These are phyloP conservation scores for Russula virescens DNA, from an alignment of 768 basidiomycete species.

Conservation along the genomic window DNA sequence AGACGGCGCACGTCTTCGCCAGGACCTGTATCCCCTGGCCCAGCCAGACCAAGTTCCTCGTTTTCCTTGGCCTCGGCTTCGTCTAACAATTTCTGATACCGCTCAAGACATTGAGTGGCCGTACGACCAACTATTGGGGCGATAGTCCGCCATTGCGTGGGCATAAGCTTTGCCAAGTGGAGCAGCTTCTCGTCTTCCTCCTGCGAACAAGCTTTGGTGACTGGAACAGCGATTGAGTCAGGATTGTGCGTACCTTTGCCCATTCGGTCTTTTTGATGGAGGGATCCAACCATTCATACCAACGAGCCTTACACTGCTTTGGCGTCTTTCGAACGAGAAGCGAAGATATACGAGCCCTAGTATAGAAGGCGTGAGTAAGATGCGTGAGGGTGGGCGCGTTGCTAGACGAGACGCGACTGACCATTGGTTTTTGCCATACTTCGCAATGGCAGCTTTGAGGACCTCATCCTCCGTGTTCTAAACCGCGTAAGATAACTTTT, in stretches of 20 bases:
- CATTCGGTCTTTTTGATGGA: conserved; percentile 99
- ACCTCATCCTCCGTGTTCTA: conserved; percentile 98
- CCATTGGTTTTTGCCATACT: conserved; percentile 98
- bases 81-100: conserved; percentile 96
- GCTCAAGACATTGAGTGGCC: conserved; percentile 94
- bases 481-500: conserved; percentile 4
- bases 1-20: conserved; percentile 90
- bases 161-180: conserved; percentile 97
- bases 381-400: neutral
- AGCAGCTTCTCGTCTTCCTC: conserved; percentile 98
- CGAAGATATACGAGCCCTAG: conserved; percentile 95
- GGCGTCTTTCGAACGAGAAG: conserved; percentile 97
- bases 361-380: conserved; percentile 6
- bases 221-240: neutral
- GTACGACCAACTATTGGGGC: conserved; percentile 98
- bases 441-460: conserved; percentile 96
- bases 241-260: conserved; percentile 71
- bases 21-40: conserved; percentile 77
- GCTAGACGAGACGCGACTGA: conserved; percentile 27
- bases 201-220: conserved; percentile 34
- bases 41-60: conserved; percentile 87
- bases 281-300: conserved; percentile 99
- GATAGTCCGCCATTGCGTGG: conserved; percentile 99
- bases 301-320: conserved; percentile 98
- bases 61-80: conserved; percentile 97